Conservation (phyloP, 768 basidiomycete genomes). For the Termitomyces titanicus region DNA sequence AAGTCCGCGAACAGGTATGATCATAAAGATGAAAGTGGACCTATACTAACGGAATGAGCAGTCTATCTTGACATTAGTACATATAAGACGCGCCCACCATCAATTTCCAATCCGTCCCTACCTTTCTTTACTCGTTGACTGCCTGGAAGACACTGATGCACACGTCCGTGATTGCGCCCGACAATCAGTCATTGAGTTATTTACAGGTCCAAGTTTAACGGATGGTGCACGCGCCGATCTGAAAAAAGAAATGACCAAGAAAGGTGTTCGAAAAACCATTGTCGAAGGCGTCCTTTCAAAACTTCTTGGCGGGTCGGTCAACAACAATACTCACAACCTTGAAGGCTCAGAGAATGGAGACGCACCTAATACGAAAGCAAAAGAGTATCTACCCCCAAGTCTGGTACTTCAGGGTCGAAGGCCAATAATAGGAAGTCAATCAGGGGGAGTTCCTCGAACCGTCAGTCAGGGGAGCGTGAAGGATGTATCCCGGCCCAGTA, state of each 20-base stretch:
- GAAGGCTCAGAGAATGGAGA: constrained; percentile 65
- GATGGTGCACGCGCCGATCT: constrained; percentile 89
- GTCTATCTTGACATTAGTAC: constrained; percentile 66
- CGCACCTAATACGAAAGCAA: constrained; percentile 31
- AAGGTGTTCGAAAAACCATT: constrained; percentile 83
- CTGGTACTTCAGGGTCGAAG: constrained; percentile 54
- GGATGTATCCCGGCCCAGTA: constrained; percentile 52
- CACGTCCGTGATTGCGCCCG: constrained; percentile 86
- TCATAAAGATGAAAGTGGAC: neutral
- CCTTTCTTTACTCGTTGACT: constrained; percentile 73
- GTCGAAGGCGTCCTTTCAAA: constrained; percentile 75
- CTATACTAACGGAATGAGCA: constrained; percentile 17
- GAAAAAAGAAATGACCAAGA: constrained; percentile 87
- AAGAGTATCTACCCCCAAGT: constrained; percentile 77
- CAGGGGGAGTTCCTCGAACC: constrained; percentile 37
- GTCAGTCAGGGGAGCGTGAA: constrained; percentile 47
- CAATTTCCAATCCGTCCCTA: constrained; percentile 81
- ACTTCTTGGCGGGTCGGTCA: constrained; percentile 46
- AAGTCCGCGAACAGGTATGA: constrained; percentile 81
- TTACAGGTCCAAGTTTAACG: constrained; percentile 77
- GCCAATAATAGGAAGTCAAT: constrained; percentile 37
- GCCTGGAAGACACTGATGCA: constrained; percentile 87
- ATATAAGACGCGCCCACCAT: constrained; percentile 67
- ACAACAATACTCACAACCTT: constrained; percentile 42
- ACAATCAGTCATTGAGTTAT: constrained; percentile 77